These are phyloP conservation scores for Ogataea methanolica DNA, from an alignment of 805 yeast genomes.

Conservation along the genomic window DNA sequence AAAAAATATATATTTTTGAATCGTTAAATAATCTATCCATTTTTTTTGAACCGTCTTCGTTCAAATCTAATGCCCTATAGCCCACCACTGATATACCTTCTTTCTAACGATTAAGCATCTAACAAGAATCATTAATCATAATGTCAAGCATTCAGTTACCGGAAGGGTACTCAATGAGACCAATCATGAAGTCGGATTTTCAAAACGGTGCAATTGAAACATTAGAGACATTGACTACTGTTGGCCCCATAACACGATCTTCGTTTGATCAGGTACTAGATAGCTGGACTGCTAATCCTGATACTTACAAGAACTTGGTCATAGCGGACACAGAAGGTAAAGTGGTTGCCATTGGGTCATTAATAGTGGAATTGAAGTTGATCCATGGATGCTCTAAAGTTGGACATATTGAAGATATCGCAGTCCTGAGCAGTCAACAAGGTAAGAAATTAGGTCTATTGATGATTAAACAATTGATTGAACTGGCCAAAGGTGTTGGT, in stretches of 20 bases:
- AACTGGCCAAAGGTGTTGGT: conserved; percentile 53
- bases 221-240: conserved; percentile 69
- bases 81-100: too few species aligned
- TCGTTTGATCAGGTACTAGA: conserved; percentile 48
- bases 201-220: conserved; percentile 59
- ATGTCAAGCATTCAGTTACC: conserved; percentile 35
- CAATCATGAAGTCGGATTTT: conserved; percentile 52
- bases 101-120: background rate
- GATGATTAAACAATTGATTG: conserved; percentile 58
- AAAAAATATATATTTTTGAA: too few species aligned
- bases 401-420: conserved; percentile 94
- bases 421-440: conserved; percentile 70
- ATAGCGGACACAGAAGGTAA: conserved; percentile 46
- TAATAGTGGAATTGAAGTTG: conserved; percentile 73
- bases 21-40: too few species aligned
- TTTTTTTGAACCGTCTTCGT: too few species aligned
- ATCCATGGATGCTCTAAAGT: conserved; percentile 82
- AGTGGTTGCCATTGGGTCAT: conserved; percentile 81
- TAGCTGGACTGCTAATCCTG: conserved; percentile 51
- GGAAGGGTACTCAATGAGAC: conserved; percentile 65
- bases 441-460: conserved; percentile 77
- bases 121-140: background rate
- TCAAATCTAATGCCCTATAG: too few species aligned
- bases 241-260: conserved; percentile 59
- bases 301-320: conserved; percentile 65